phyloP scores from a whole-genome alignment of 1,284 basidiomycete genomes.

The Boletellus deceptivus region DNA sequence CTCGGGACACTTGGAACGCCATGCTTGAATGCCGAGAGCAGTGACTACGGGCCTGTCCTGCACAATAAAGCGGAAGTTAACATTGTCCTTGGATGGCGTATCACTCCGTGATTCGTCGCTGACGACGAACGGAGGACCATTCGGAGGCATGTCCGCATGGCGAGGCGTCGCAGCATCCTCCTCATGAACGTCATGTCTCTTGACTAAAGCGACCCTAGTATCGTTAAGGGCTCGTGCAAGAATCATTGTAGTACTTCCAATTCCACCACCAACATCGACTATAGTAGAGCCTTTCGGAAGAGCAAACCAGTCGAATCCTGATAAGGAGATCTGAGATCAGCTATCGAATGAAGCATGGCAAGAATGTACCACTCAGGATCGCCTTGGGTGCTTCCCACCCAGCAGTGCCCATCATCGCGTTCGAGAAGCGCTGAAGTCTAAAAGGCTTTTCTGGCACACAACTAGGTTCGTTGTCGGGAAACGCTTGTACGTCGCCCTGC shows the following conservation, averaged over 20 bases:
- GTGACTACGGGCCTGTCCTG: constrained; percentile 67
- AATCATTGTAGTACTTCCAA: constrained; percentile 68
- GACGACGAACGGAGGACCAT: constrained; percentile 1
- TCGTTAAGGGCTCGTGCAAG: constrained; percentile 53
- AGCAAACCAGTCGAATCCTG: constrained; percentile 64
- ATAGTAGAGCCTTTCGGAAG: constrained; percentile 55
- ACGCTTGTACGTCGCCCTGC: neutral
- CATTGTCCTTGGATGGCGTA: neutral
- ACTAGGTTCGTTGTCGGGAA: neutral
- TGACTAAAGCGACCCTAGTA: neutral
- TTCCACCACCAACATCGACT: constrained; percentile 76
- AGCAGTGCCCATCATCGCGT: constrained; percentile 65
- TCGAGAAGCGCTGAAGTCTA: constrained; percentile 63
- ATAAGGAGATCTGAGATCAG: constrained; percentile 6
- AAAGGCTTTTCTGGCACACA: constrained; percentile 32
- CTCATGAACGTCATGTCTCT: neutral
- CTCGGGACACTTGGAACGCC: constrained; percentile 60
- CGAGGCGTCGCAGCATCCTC: neutral
- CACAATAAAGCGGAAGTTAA: constrained; percentile 49
- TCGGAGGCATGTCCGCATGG: neutral
- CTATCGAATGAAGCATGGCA: neutral
- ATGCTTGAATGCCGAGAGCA: constrained; percentile 59
- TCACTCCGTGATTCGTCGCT: constrained; percentile 1
- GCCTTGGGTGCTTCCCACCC: constrained; percentile 63
- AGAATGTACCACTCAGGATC: constrained; percentile 48